Conservation (phyloP, 331 rosid genomes). For the Dryas integrifolia region DNA sequence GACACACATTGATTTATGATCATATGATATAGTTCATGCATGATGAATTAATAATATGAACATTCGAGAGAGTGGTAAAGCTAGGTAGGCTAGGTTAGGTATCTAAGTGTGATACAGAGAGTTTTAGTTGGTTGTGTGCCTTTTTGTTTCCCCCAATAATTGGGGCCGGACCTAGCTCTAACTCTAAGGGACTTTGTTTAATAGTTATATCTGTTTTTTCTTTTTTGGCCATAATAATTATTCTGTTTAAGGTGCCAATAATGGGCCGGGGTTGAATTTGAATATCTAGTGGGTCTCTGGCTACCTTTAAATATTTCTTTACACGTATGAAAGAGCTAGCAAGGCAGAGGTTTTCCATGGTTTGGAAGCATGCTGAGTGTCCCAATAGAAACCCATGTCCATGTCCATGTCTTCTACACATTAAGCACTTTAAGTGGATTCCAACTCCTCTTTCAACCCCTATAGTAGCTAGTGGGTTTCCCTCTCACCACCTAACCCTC, state of each 20-base stretch:
- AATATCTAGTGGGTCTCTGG: conserved; percentile 39
- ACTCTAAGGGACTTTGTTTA: conserved; percentile 19
- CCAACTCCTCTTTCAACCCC: conserved; percentile 91
- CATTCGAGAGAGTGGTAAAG: not conserved
- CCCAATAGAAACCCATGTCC: conserved; percentile 35
- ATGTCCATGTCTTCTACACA: conserved; percentile 47
- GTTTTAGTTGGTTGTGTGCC: conserved; percentile 28
- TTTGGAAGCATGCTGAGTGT: conserved; percentile 46
- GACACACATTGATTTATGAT: not conserved
- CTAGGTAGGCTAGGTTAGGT: not conserved
- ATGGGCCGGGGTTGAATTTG: conserved; percentile 30
- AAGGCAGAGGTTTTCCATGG: conserved; percentile 34
- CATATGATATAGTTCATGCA: not conserved
- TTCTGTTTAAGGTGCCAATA: conserved; percentile 39
- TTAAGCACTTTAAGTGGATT: conserved; percentile 80
- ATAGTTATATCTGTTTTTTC: conserved; percentile 23
- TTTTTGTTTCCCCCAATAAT: conserved; percentile 43
- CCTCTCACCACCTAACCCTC: conserved; percentile 83
- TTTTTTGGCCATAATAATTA: no score
- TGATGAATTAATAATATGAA: not conserved
- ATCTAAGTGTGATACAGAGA: conserved; percentile 26
- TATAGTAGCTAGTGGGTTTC: conserved; percentile 63
- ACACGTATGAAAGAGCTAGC: conserved; percentile 46
- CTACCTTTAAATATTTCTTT: conserved; percentile 35
- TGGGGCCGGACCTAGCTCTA: conserved; percentile 28